Conservation (phyloP, 208 protist genomes). For the Porcisia deanei region DNA sequence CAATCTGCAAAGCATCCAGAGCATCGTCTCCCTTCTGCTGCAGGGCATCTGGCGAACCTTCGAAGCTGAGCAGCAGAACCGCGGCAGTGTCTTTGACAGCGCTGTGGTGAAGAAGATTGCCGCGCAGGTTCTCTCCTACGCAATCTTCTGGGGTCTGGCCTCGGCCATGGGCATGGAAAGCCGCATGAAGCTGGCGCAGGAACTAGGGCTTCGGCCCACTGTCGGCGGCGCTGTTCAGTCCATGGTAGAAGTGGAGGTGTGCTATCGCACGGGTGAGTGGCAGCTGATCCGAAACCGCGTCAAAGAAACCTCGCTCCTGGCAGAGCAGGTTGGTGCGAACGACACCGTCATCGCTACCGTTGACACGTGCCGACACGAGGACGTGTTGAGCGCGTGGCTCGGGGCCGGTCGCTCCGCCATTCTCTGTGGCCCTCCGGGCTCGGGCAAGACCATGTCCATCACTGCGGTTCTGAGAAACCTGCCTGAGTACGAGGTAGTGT, state of each 20-base stretch:
- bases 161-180: slow-evolving; percentile 67
- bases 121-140: slow-evolving; percentile 75
- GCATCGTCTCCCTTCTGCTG: slow-evolving; percentile 94
- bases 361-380: slow-evolving; percentile 98
- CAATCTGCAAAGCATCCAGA: slow-evolving; percentile 84
- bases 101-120: slow-evolving; percentile 25
- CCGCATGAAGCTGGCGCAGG: slow-evolving; percentile 58
- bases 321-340: slow-evolving; percentile 90
- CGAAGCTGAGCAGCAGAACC: slow-evolving; percentile 88
- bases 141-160: slow-evolving; percentile 96
- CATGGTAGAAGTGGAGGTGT: slow-evolving; percentile 89
- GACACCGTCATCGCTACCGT: slow-evolving; percentile 98
- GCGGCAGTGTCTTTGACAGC: slow-evolving; percentile 21
- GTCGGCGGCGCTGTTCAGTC: slow-evolving; percentile 35
- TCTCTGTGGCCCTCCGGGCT: slow-evolving; percentile 98
- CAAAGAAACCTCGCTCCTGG: slow-evolving; percentile 81
- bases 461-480: slow-evolving; percentile 85
- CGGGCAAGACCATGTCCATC: slow-evolving; percentile 99
- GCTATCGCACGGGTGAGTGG: slow-evolving; percentile 84
- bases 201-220: slow-evolving; percentile 48
- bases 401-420: slow-evolving; percentile 92
- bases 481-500: slow-evolving; percentile 95
- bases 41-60: slow-evolving; percentile 88
- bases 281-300: slow-evolving; percentile 69
- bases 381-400: slow-evolving; percentile 96